Conservation (phyloP, 768 basidiomycete genomes). For the Aureoboletus auriporus region DNA sequence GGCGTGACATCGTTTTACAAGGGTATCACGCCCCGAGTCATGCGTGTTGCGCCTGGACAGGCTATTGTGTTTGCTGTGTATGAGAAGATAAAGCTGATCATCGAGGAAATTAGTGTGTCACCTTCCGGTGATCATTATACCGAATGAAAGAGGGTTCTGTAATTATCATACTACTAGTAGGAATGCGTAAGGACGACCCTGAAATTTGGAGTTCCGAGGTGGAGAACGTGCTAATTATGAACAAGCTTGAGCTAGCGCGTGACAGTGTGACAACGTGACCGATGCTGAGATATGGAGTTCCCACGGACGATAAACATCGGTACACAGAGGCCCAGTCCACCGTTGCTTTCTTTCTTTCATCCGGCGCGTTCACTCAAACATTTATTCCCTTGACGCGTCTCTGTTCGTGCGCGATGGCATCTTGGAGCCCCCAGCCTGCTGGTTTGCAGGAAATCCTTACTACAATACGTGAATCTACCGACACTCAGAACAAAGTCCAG, state of each 20-base stretch:
- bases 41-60: conserved; percentile 95
- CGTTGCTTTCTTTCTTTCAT: conserved; percentile 22
- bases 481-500: conserved; percentile 70
- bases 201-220: too few relatives aligned
- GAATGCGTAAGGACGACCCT: too few relatives aligned
- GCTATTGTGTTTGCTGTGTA: conserved; percentile 98
- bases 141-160: conserved; percentile 42
- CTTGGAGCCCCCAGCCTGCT: conserved; percentile 80
- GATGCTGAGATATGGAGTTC: conserved; percentile 32
- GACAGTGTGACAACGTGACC: conserved; percentile 26
- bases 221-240: too few relatives aligned
- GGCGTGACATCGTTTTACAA: conserved; percentile 93
- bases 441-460: conserved; percentile 90
- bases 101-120: conserved; percentile 64
- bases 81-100: conserved; percentile 73
- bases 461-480: conserved; percentile 89
- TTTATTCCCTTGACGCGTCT: conserved; percentile 26
- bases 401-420: conserved; percentile 46
- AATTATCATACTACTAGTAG: background rate
- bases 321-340: conserved; percentile 26
- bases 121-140: conserved; percentile 63
- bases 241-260: background rate
- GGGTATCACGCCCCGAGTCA: conserved; percentile 94
- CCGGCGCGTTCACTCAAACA: conserved; percentile 26
- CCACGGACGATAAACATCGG: conserved; percentile 33